phyloP scores from a whole-genome alignment of 768 basidiomycete genomes.

The Boletus vinaceobasis region DNA sequence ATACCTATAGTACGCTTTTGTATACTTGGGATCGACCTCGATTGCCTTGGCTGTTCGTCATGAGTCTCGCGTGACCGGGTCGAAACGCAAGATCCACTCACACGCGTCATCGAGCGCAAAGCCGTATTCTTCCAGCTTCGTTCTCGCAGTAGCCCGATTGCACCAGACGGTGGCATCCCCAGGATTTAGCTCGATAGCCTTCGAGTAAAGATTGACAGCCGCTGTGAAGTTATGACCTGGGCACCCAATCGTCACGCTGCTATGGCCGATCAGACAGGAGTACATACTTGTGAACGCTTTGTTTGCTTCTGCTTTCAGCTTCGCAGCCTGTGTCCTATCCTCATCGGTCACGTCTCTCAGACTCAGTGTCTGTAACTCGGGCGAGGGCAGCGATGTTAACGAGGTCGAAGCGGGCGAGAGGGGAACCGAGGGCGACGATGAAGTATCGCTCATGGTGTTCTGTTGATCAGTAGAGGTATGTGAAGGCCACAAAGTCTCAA shows the following conservation, averaged over 20 bases:
- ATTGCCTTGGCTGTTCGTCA: constrained; percentile 69
- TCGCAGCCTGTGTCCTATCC: constrained; percentile 62
- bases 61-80: constrained; percentile 16
- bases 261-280: background rate
- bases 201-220: constrained; percentile 76
- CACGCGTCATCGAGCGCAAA: constrained; percentile 87
- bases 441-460: constrained; percentile 22
- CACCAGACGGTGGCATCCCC: constrained; percentile 88
- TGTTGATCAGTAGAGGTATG: constrained; percentile 2
- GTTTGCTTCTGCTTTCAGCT: constrained; percentile 84
- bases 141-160: constrained; percentile 89
- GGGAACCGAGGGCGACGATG: constrained; percentile 27
- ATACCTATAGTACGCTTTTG: constrained; percentile 85
- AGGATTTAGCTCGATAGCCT: constrained; percentile 86
- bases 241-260: constrained; percentile 1
- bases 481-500: background rate
- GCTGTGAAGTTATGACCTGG: constrained; percentile 69
- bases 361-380: constrained; percentile 49
- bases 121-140: constrained; percentile 92
- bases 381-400: constrained; percentile 56
- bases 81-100: constrained; percentile 38
- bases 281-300: constrained; percentile 69
- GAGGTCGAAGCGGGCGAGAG: constrained; percentile 51
- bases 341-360: constrained; percentile 64
- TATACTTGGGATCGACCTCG: constrained; percentile 81